Conservation (phyloP, 176 grass and related monocot species). For the Bromus sterilis region DNA sequence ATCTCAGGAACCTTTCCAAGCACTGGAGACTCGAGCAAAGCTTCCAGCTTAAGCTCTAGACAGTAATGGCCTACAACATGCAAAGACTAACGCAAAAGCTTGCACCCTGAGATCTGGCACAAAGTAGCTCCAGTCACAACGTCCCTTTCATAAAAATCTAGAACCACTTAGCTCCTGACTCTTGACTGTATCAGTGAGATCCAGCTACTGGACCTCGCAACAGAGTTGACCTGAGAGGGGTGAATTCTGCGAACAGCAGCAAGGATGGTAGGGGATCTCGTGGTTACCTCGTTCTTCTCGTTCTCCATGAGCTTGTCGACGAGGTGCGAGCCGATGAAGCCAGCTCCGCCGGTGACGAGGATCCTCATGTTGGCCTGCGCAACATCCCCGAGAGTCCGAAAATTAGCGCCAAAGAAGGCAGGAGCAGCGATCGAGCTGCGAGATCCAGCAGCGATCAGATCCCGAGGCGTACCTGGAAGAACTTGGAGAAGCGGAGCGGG, state of each 20-base stretch:
- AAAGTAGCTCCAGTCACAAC: constrained; percentile 12
- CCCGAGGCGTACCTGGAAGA: constrained; percentile 60
- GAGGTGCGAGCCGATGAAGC: constrained; percentile 98
- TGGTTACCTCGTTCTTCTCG: constrained; percentile 93
- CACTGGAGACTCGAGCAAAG: background rate
- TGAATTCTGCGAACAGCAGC: background rate
- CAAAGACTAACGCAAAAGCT: constrained; percentile 6
- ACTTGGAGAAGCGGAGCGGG: constrained; percentile 96
- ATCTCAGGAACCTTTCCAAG: background rate
- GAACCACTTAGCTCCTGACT: background rate
- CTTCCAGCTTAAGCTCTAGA: constrained; percentile 13
- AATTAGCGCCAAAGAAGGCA: background rate
- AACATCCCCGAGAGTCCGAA: background rate
- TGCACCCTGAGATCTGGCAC: constrained; percentile 19
- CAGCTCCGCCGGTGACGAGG: constrained; percentile 93
- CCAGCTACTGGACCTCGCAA: background rate
- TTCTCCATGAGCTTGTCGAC: constrained; percentile 99
- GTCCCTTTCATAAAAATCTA: constrained; percentile 29
- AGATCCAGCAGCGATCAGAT: constrained; percentile 22
- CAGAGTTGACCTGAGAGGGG: background rate
- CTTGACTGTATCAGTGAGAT: constrained; percentile 8
- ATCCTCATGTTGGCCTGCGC: constrained; percentile 88
- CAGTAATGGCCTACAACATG: background rate
- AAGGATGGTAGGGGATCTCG: constrained; percentile 18
- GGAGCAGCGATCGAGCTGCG: background rate